These are phyloP conservation scores for Sporothrix pseudoabietina DNA, from an alignment of 2,329 filamentous ascomycete genomes.

Conservation along the genomic window DNA sequence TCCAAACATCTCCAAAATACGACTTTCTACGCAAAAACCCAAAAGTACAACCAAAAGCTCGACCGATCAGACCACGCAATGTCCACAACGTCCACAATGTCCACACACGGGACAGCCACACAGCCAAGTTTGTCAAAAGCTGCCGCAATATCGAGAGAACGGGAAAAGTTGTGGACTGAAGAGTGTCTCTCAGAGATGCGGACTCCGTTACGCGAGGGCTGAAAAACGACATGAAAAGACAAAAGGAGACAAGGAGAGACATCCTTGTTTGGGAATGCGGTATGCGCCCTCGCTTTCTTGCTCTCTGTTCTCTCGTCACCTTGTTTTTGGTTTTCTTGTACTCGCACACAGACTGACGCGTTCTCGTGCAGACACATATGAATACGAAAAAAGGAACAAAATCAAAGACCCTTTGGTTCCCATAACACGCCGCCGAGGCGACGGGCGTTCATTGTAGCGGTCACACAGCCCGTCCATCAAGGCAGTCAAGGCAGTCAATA, in stretches of 20 bases:
- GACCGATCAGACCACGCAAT: conserved; percentile 7
- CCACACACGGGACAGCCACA: neutral
- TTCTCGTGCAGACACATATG: neutral
- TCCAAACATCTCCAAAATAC: conserved; percentile 12
- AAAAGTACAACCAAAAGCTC: neutral
- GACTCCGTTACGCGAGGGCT: conserved; percentile 10
- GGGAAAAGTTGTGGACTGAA: too few species aligned
- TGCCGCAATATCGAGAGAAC: neutral
- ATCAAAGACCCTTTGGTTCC: neutral
- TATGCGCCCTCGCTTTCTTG: neutral
- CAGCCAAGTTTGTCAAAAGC: neutral
- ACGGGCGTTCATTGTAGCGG: neutral
- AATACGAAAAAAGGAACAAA: neutral
- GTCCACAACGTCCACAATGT: neutral
- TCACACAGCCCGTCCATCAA: neutral
- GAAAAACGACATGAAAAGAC: neutral
- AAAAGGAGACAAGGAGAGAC: neutral
- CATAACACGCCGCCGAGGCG: conserved; percentile 10
- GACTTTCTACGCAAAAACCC: neutral
- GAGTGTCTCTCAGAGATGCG: neutral
- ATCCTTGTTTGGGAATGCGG: neutral
- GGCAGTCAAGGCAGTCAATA: neutral
- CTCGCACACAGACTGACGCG: conserved; percentile 12
- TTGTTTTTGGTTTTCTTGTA: neutral
- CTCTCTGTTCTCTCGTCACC: neutral